phyloP scores from a whole-genome alignment of 1,139 yeast genomes.

The Arxiozyma slooffiae region DNA sequence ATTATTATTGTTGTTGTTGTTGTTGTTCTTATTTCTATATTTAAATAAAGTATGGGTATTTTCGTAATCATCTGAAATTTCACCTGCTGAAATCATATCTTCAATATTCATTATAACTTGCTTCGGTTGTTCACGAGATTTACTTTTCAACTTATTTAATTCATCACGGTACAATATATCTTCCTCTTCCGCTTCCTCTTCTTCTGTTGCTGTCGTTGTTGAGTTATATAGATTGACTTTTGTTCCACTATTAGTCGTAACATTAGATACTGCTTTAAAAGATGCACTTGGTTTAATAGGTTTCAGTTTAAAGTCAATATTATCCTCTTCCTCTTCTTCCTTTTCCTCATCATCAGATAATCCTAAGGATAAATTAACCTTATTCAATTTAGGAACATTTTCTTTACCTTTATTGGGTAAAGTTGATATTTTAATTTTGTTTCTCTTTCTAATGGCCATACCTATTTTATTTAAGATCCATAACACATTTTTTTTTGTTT shows the following conservation, averaged over 20 bases:
- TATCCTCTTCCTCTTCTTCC: constrained; percentile 2
- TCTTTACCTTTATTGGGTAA: not conserved
- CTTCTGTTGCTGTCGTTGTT: not conserved
- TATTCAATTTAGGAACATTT: not conserved
- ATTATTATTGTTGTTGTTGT: not conserved
- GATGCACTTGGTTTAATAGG: not conserved
- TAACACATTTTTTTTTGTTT: not conserved
- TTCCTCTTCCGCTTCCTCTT: not conserved
- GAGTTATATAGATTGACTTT: not conserved
- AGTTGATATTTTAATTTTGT: constrained; percentile 5
- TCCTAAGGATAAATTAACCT: not conserved
- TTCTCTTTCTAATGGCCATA: constrained; percentile 6
- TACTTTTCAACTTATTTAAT: not conserved
- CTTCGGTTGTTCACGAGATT: not conserved
- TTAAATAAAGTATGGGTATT: not conserved
- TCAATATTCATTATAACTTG: constrained; percentile 10
- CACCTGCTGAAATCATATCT: constrained; percentile 6
- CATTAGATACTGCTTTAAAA: not conserved
- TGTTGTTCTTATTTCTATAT: no score
- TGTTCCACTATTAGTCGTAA: not conserved
- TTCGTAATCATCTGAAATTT: constrained; percentile 2
- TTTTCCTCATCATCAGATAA: constrained; percentile 1
- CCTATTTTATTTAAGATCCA: no score
- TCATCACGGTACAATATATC: not conserved
- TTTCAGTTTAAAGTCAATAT: not conserved